A percentile compares a stretch with the other conserved stretches of the same genome.
phyloP scores from a whole-genome alignment of 2,329 filamentous ascomycete genomes.

The Ceratocystis smalleyi region DNA sequence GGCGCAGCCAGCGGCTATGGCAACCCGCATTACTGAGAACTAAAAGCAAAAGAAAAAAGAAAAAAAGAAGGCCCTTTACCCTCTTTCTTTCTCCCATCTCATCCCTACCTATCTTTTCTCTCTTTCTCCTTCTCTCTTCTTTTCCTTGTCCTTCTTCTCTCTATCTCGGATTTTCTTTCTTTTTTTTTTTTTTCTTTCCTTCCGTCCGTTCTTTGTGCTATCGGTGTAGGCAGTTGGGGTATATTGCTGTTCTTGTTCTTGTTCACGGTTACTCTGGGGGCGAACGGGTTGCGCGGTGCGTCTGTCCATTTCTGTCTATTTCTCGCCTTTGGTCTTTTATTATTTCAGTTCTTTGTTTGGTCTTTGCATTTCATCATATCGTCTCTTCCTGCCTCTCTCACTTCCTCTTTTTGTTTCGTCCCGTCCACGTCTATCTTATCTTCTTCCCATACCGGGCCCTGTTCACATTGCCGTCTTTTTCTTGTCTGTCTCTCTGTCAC shows the following conservation, averaged over 20 bases:
- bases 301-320: background rate
- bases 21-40: slow-evolving; percentile 10
- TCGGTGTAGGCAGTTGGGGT: slow-evolving; percentile 9
- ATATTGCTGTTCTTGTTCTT: slow-evolving; percentile 5
- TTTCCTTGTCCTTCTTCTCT: background rate
- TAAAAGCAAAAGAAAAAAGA: background rate
- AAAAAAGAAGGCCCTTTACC: too few species aligned
- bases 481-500: too few species aligned
- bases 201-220: background rate
- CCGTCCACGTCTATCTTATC: background rate
- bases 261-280: slow-evolving; percentile 8
- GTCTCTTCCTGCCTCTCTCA: background rate
- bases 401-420: too few species aligned
- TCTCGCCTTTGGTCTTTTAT: slow-evolving; percentile 1
- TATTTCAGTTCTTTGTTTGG: slow-evolving; percentile 1
- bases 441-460: background rate
- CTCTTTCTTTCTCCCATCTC: too few species aligned
- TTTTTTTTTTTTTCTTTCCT: background rate
- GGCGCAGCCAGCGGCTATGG: slow-evolving; percentile 9
- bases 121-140: background rate
- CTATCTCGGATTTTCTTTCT: background rate
- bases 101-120: background rate
- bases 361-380: background rate
- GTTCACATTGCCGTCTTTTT: background rate
- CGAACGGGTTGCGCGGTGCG: slow-evolving; percentile 4